Base-by-base conservation (phyloP, 371 early-diverging fungal genomes). In the Apophysomyces variabilis region DNA sequence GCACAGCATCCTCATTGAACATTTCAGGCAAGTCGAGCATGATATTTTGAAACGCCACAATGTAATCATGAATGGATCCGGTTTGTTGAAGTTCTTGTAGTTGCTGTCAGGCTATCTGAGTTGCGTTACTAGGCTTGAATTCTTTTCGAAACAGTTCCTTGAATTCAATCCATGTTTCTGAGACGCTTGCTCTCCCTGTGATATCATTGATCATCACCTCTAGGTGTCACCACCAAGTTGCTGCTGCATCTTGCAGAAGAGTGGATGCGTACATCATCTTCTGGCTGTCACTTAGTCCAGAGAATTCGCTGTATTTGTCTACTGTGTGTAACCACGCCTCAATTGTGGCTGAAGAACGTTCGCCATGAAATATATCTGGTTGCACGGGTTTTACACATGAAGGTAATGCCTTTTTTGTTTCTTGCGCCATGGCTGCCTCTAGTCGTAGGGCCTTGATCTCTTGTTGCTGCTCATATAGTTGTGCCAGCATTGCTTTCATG, bases 1-100 rank as follows among this genome's bases (percentile, higher is more conserved):
- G 47, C 4, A 47, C n/a, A 4, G 65, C 69, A 50, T 69, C 68
- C 26, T 60, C 46, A 4, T 64, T 60, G 32, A 41, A 38, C 63
- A 67, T 67, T 7, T 59, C 60, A 12, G 64, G 64, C 18, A 68
- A 38, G 14, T 68, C 68, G 5, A 60, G 26, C 68, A 68, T 68
- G 18, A 60, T 59, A 39, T 58, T 59, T 14, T 50, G 57, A 21
- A 67, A 67, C 2, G 26, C 65, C 13, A 58, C 18, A 35, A 65
- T 59, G 32, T 65, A 65, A 21, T 58, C 47, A 26, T 39, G 43
- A 18, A 57, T 64, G 37, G 45, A 46, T 11, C 32, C 39, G 1
- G 41, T 35, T 39, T 61, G 62, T 47, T 4, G 1, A 7, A 61
- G 46, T 12, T 61, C 21, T 39, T 61, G 38, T 37, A 61, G 35